A percentile compares a stretch with the other conserved stretches of the same genome.
Evolutionary conservation across 352 stramenopile genomes (phyloP).

Genomic region (Phytopythium litorale): DNA sequence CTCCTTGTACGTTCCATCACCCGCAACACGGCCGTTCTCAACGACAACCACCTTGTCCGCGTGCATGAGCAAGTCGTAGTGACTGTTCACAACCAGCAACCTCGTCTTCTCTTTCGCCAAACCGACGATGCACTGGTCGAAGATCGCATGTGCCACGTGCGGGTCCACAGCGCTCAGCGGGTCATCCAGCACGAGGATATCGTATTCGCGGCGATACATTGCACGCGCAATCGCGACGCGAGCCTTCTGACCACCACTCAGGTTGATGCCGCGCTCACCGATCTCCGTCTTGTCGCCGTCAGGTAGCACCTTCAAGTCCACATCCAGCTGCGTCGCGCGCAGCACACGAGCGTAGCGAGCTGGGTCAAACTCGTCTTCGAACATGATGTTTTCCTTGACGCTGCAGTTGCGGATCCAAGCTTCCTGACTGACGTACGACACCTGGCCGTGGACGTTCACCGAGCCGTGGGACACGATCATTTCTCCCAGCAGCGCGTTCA

Average conservation of each 20-base stretch:
- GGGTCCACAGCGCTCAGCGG: conserved; percentile 91
- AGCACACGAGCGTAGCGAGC: conserved; percentile 44
- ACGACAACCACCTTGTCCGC: conserved; percentile 53
- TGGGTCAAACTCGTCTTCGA: conserved; percentile 19
- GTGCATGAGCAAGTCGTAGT: conserved; percentile 82
- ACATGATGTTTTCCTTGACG: conserved; percentile 38
- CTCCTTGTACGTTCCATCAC: conserved; percentile 66
- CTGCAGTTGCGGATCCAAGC: conserved; percentile 36
- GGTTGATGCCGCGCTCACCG: conserved; percentile 93
- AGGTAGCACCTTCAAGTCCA: conserved; percentile 86
- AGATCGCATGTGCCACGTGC: conserved; percentile 91
- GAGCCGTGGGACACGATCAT: conserved; percentile 8
- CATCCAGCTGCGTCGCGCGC: conserved; percentile 68
- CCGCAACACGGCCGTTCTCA: conserved; percentile 59
- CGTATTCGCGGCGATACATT: conserved; percentile 78
- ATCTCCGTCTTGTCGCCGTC: conserved; percentile 92
- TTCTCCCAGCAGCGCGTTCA: conserved; percentile 27
- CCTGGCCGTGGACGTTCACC: conserved; percentile 7
- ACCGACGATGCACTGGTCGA: conserved; percentile 72
- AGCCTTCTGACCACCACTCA: conserved; percentile 91
- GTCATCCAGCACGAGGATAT: conserved; percentile 93
- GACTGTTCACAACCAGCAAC: conserved; percentile 89
- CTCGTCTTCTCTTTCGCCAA: conserved; percentile 61
- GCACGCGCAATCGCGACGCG: conserved; percentile 83
- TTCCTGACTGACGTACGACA: conserved; percentile 35